Percentiles rank a stretch among this genome's conserved stretches.
phyloP scores from a whole-genome alignment of 2,329 filamentous ascomycete genomes.

The Phyllosticta citrichinensis region DNA sequence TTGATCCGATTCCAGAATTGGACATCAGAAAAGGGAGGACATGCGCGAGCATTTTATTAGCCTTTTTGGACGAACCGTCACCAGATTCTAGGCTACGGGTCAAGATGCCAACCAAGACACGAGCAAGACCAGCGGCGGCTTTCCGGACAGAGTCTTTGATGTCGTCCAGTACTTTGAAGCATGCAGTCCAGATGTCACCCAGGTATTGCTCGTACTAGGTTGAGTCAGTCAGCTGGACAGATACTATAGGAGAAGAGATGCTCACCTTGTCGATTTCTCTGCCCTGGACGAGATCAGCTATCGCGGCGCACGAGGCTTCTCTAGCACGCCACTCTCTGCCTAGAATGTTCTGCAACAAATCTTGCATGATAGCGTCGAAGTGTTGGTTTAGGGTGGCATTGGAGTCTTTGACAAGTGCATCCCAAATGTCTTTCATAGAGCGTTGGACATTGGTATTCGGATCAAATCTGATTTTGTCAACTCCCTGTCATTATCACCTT shows the following conservation, averaged over 20 bases:
- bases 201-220: slow-evolving; percentile 70
- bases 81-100: slow-evolving; percentile 78
- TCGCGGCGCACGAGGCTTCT: slow-evolving; percentile 83
- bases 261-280: slow-evolving; percentile 44
- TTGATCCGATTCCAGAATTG: slow-evolving; percentile 78
- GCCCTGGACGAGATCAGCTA: slow-evolving; percentile 79
- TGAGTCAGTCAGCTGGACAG: slow-evolving; percentile 9
- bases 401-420: slow-evolving; percentile 83
- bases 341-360: slow-evolving; percentile 75
- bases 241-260: neutral
- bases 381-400: slow-evolving; percentile 64
- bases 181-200: slow-evolving; percentile 71
- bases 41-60: slow-evolving; percentile 70
- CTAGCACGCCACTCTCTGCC: slow-evolving; percentile 89
- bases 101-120: slow-evolving; percentile 73
- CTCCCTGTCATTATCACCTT: neutral
- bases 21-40: slow-evolving; percentile 87
- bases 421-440: slow-evolving; percentile 98
- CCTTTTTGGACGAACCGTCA: slow-evolving; percentile 53
- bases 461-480: slow-evolving; percentile 53
- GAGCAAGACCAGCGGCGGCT: slow-evolving; percentile 72
- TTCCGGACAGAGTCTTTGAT: slow-evolving; percentile 84
- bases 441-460: slow-evolving; percentile 85
- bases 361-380: slow-evolving; percentile 82
- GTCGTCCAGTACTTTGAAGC: slow-evolving; percentile 88